phyloP scores from a whole-genome alignment of 2,329 filamentous ascomycete species.

The Fusarium luffae region DNA sequence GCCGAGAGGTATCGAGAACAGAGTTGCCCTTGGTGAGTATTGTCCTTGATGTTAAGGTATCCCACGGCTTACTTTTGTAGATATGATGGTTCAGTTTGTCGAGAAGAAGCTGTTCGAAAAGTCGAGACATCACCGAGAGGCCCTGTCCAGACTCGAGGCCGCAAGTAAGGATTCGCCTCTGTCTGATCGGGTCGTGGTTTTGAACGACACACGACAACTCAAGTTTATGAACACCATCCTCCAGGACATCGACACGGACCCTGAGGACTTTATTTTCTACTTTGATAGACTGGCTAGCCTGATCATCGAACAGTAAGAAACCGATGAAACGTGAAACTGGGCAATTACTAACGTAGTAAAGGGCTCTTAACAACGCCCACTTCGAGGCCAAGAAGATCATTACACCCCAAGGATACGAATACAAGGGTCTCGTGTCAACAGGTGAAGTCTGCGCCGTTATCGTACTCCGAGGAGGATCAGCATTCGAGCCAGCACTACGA shows the following conservation, averaged over 20 bases:
- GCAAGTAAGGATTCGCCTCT: constrained; percentile 77
- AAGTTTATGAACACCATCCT: constrained; percentile 91
- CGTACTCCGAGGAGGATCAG: constrained; percentile 87
- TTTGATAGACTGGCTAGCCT: constrained; percentile 90
- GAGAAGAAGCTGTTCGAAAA: constrained; percentile 88
- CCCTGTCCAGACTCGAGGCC: constrained; percentile 79
- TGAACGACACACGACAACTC: constrained; percentile 83
- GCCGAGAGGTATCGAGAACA: constrained; percentile 92
- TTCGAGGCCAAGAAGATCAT: constrained; percentile 73
- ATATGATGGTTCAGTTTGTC: constrained; percentile 94
- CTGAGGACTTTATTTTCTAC: constrained; percentile 97
- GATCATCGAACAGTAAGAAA: constrained; percentile 77
- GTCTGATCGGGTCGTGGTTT: constrained; percentile 77
- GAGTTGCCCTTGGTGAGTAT: constrained; percentile 81
- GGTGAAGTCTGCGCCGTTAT: constrained; percentile 88
- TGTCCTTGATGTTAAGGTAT: neutral
- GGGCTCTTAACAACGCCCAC: constrained; percentile 79
- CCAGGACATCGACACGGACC: constrained; percentile 78
- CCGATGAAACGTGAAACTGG: neutral
- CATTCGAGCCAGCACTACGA: constrained; percentile 87
- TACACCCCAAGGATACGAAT: constrained; percentile 77
- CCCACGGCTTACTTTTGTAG: constrained; percentile 53
- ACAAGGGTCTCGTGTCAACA: constrained; percentile 75
- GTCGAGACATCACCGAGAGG: constrained; percentile 82
- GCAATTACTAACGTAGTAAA: constrained; percentile 47